Evolutionary conservation across 1,284 basidiomycete species (phyloP).

Genomic region (Cryptococcus maquisensis): DNA sequence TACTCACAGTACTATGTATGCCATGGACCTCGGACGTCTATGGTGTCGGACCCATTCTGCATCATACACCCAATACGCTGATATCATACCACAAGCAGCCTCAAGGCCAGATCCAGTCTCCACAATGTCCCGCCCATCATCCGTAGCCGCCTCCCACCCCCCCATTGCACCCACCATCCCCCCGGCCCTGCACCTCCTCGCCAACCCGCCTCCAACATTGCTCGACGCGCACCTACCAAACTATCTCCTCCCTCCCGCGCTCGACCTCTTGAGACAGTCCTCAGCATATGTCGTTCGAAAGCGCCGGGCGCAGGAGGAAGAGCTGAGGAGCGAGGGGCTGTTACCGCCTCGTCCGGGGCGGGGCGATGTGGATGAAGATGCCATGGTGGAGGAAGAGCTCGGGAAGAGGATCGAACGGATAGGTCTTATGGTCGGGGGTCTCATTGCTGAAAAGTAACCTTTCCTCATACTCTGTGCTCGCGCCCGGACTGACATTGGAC

Average conservation of each 20-base stretch:
- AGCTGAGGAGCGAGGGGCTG: conserved; percentile 31
- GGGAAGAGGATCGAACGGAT: conserved; percentile 70
- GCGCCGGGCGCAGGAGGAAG: conserved; percentile 42
- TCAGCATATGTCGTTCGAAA: conserved; percentile 64
- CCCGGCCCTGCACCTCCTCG: conserved; percentile 39
- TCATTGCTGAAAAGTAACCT: conserved; percentile 76
- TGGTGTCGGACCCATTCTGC: no score
- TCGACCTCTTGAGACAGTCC: conserved; percentile 66
- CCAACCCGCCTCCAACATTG: conserved; percentile 45
- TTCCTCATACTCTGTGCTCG: neutral
- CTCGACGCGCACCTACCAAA: conserved; percentile 74
- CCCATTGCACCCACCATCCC: conserved; percentile 38
- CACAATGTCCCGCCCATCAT: conserved; percentile 42
- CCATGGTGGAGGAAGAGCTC: conserved; percentile 65
- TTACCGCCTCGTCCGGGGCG: conserved; percentile 37
- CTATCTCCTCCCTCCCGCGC: conserved; percentile 77
- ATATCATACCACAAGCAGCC: no score
- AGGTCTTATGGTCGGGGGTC: conserved; percentile 79
- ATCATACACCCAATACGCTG: no score
- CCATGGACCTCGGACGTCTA: no score
- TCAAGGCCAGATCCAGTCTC: no score
- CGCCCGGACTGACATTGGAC: neutral
- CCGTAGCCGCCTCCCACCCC: conserved; percentile 25
- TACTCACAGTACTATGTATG: no score
- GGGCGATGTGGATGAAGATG: conserved; percentile 21